Percentiles rank a stretch among this genome's conserved stretches.
Conservation (phyloP, 2,329 filamentous ascomycete species). For the Talaromyces rugulosus region DNA sequence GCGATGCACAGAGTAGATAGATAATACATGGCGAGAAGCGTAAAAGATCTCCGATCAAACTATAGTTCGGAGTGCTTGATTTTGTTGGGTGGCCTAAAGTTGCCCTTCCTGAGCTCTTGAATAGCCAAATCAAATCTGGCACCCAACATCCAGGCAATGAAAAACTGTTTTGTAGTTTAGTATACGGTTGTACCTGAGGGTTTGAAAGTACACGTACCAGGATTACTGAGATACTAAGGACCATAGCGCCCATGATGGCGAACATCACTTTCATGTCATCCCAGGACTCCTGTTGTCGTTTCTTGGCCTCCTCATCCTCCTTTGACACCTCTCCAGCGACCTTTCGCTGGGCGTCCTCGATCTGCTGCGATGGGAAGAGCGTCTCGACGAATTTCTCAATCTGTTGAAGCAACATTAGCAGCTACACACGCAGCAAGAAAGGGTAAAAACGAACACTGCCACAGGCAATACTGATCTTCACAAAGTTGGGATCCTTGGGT, state of each 20-base stretch:
- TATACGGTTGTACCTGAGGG: neutral
- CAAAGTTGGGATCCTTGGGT: conserved; percentile 84
- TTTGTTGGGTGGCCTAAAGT: conserved; percentile 37
- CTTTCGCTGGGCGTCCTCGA: conserved; percentile 49
- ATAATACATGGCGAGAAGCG: neutral
- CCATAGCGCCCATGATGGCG: conserved; percentile 65
- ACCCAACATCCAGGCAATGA: conserved; percentile 72
- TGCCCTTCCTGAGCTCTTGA: conserved; percentile 50
- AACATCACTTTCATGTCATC: conserved; percentile 62
- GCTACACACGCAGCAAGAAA: neutral
- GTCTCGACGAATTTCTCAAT: conserved; percentile 95
- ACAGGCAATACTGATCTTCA: conserved; percentile 86
- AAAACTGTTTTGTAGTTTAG: conserved; percentile 47
- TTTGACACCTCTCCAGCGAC: conserved; percentile 56
- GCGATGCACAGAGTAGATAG: neutral
- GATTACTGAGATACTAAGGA: conserved; percentile 64
- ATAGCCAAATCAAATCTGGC: conserved; percentile 74
- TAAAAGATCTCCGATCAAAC: neutral
- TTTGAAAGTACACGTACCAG: conserved; percentile 63
- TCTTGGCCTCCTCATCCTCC: conserved; percentile 49
- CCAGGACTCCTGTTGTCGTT: conserved; percentile 47
- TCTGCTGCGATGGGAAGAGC: conserved; percentile 80
- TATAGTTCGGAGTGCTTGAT: conserved; percentile 42
- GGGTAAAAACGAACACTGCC: conserved; percentile 60
- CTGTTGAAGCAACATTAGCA: conserved; percentile 39